Base-by-base conservation (phyloP, 2,329 filamentous ascomycete species). In the Colletotrichum sp. region DNA sequence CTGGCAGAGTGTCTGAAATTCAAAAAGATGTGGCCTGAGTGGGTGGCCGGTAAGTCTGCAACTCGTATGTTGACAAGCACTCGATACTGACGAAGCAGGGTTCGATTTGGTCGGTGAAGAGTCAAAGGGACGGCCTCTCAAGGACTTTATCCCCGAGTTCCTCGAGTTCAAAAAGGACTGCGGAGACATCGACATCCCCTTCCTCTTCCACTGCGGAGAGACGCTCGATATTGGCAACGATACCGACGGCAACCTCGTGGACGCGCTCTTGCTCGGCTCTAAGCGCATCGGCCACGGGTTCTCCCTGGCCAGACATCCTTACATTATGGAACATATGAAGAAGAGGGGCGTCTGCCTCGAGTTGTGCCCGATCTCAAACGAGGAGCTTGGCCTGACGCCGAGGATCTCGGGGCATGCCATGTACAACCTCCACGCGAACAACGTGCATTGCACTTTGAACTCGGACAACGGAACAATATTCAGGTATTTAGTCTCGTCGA, bases 201-300 rank as follows among this genome's bases (percentile, higher is more conserved):
- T 95, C 80, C 86, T 95, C 52, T 94, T 95, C 80, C 94, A 96
- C 83, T 95, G 94, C 77, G 94, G 94, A 28, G 94, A 96, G 84
- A 94, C 94, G 2, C 86, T 94, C 6, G 92, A 94, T 34, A 88
- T 90, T 10, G 93, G 93, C 48, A 89, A 88, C 28, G 89, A 91
- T 7, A 88, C 89, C 2, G 92, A 95, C 77, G 91, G 89, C 22
- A 96, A 95, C 80, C 85, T 96, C 0, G 87, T 93, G 66, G 93
- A 95, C 77, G 93, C 94, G 6, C 87, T 94, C 3, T 83, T 93
- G 2, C 87, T 95, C 4, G 87, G 90, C 16, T 88, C 93, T 3
- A 93, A 92, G 83, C 91, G 94, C 16, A 94, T 96, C 66, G 94
- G 94, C 0, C 94, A 96, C 79, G 94, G 94, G 1, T 95, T 93